These are phyloP conservation scores for Phytophthora sp. DNA, from an alignment of 352 stramenopile species.

Conservation along the genomic window DNA sequence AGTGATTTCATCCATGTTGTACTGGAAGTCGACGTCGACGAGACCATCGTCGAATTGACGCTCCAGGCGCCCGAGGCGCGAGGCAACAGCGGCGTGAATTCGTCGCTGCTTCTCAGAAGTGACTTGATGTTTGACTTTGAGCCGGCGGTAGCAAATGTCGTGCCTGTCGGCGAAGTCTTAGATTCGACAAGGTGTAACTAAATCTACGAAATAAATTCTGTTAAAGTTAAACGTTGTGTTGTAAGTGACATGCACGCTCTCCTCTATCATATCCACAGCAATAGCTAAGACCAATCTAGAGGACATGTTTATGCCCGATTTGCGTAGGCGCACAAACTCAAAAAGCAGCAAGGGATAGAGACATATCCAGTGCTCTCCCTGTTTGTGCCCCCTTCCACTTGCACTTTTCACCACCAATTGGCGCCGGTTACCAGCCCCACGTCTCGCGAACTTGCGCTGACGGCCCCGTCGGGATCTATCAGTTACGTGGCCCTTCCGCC, in stretches of 20 bases:
- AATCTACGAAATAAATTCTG: background rate
- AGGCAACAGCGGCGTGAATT: too few relatives aligned
- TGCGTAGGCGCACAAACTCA: background rate
- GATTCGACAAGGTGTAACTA: background rate
- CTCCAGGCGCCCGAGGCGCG: too few relatives aligned
- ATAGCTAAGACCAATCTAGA: slow-evolving; percentile 1
- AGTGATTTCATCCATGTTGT: too few relatives aligned
- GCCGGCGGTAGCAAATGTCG: too few relatives aligned
- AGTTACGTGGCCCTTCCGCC: slow-evolving; percentile 2
- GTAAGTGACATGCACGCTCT: background rate
- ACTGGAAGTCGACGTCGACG: too few relatives aligned
- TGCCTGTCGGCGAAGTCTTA: slow-evolving; percentile 7
- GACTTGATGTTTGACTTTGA: too few relatives aligned
- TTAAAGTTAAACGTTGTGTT: background rate
- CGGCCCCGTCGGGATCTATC: background rate
- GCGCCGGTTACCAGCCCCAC: background rate
- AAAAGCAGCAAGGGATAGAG: background rate
- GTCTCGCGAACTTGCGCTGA: slow-evolving; percentile 5
- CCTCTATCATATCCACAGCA: slow-evolving; percentile 2
- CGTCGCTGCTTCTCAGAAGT: too few relatives aligned
- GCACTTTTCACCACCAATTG: slow-evolving; percentile 7
- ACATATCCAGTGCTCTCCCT: slow-evolving; percentile 3
- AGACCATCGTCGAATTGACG: too few relatives aligned
- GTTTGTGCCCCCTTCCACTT: background rate
- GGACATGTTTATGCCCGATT: background rate